A percentile compares a stretch with the other conserved stretches of the same genome.
phyloP scores from a whole-genome alignment of 768 basidiomycete species.

The Russula vinacea region DNA sequence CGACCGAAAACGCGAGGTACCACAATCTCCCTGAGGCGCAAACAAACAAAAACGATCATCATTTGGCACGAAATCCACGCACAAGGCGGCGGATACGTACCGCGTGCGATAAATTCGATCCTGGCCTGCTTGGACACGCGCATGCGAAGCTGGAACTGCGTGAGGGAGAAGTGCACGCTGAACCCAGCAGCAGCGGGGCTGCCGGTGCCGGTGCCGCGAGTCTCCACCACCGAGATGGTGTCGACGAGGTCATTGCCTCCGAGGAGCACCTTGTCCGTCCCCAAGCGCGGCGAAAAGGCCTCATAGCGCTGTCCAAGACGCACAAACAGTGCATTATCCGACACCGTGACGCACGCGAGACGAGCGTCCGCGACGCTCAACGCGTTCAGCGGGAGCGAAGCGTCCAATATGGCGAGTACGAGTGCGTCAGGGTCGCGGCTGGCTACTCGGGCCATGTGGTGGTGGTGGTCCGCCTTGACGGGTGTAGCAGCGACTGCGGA shows the following conservation, averaged over 20 bases:
- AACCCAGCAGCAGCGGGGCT: conserved; percentile 45
- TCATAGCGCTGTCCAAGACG: conserved; percentile 49
- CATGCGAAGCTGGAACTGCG: conserved; percentile 71
- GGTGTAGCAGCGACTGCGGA: too few relatives aligned
- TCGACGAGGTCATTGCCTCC: conserved; percentile 38
- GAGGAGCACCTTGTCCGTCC: conserved; percentile 49
- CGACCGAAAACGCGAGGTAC: conserved; percentile 22
- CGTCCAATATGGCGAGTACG: conserved; percentile 51
- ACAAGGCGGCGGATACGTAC: too few relatives aligned
- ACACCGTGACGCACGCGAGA: conserved; percentile 60
- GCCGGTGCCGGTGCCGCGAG: conserved; percentile 36
- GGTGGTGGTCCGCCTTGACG: conserved; percentile 15
- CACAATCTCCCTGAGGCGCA: conserved; percentile 21
- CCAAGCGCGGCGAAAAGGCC: conserved; percentile 48
- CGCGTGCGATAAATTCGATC: conserved; percentile 65
- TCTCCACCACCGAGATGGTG: conserved; percentile 52
- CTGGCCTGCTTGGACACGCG: conserved; percentile 51
- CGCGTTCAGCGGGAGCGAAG: conserved; percentile 45
- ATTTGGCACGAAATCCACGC: too few relatives aligned
- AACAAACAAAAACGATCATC: not conserved
- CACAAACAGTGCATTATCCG: conserved; percentile 60
- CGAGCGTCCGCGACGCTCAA: conserved; percentile 59
- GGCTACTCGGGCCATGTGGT: not conserved
- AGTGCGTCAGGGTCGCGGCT: conserved; percentile 32
- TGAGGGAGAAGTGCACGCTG: conserved; percentile 48